These are phyloP conservation scores for Somion occarium DNA, from an alignment of 1,284 basidiomycete genomes.

Conservation along the genomic window DNA sequence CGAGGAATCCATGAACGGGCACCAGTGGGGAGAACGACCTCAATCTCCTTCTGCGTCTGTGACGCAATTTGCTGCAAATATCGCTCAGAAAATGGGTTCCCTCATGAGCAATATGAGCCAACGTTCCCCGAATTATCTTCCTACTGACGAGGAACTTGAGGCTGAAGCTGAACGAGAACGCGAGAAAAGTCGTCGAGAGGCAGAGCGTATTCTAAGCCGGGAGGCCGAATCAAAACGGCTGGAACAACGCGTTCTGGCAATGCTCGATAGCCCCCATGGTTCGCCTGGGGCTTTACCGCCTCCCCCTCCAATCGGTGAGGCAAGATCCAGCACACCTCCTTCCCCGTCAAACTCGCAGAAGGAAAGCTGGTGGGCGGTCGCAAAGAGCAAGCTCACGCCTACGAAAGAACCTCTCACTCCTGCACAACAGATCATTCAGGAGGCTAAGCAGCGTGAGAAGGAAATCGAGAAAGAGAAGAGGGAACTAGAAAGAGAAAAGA, in stretches of 20 bases:
- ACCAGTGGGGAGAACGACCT: constrained; percentile 43
- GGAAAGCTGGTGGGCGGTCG: constrained; percentile 59
- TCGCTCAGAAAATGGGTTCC: constrained; percentile 64
- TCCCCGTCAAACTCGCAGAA: constrained; percentile 61
- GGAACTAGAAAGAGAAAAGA: constrained; percentile 38
- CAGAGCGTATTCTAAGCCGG: constrained; percentile 63
- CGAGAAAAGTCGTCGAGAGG: constrained; percentile 66
- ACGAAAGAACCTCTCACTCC: constrained; percentile 74
- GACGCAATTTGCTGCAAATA: constrained; percentile 62
- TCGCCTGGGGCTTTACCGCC: constrained; percentile 36
- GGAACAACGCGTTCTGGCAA: constrained; percentile 69
- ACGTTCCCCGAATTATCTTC: constrained; percentile 40
- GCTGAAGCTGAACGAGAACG: constrained; percentile 72
- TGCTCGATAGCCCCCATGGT: constrained; percentile 45
- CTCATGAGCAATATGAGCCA: constrained; percentile 50
- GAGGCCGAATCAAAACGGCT: constrained; percentile 65
- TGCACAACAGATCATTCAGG: constrained; percentile 72
- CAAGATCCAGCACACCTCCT: constrained; percentile 42
- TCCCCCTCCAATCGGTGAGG: constrained; percentile 51
- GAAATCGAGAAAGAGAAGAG: constrained; percentile 41
- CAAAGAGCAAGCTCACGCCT: constrained; percentile 71
- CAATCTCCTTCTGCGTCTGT: constrained; percentile 63
- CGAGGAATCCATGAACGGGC: constrained; percentile 35
- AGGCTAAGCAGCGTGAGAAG: constrained; percentile 63
- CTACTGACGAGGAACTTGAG: constrained; percentile 71